phyloP scores from a whole-genome alignment of 345 rosid genomes.

The Populus davidiana region DNA sequence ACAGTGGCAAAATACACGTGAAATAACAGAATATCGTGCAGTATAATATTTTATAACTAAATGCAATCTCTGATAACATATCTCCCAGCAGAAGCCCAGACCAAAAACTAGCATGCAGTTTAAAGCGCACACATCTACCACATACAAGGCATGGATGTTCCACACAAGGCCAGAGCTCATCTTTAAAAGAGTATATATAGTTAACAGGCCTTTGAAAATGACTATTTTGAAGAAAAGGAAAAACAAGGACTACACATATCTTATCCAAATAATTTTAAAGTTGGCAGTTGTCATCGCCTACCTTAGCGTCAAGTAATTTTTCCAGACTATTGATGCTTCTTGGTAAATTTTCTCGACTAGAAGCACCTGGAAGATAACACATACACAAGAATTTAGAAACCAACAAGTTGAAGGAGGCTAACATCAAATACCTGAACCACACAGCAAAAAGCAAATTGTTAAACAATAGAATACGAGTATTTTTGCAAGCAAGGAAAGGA shows the following conservation, averaged over 20 bases:
- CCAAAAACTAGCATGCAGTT: background rate
- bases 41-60: background rate
- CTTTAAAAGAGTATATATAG: background rate
- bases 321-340: constrained; percentile 89
- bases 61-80: background rate
- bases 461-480: background rate
- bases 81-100: background rate
- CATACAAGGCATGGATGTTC: background rate
- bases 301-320: constrained; percentile 89
- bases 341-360: constrained; percentile 57
- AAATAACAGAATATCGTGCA: background rate
- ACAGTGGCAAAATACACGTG: background rate
- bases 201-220: background rate
- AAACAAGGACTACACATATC: constrained; percentile 3
- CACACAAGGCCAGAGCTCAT: background rate
- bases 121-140: background rate
- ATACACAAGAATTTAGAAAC: constrained; percentile 9
- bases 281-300: constrained; percentile 28
- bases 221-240: background rate
- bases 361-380: constrained; percentile 64
- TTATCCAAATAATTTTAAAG: constrained; percentile 18
- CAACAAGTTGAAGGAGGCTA: background rate
- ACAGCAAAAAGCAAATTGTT: background rate
- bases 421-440: background rate
- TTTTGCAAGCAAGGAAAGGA: too few relatives aligned